Evolutionary conservation across 2,329 filamentous ascomycete species (phyloP), one percentile per base, ranked within the genome.

Genomic region (Lachnellula subtilissima): DNA sequence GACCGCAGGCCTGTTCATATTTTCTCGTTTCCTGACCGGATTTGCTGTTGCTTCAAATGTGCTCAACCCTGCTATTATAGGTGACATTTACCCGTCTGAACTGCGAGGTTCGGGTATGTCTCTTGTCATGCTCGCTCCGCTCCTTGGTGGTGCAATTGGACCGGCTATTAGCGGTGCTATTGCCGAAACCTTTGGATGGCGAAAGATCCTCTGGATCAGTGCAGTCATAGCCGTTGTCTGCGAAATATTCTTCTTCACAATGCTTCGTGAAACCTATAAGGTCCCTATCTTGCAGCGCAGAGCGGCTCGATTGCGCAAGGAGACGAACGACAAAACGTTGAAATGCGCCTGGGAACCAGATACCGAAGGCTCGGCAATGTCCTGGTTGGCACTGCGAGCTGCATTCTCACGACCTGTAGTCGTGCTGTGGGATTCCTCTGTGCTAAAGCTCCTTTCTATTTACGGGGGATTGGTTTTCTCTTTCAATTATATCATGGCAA

Each of bases 261-360:
- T 76, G 70, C 76, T 60, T 63, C 70, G 75, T 5, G 84, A 87
- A 71, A 87, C 84, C 12, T 87, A 86, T 69, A 79, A 78, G 63
- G 75, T 83, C 42, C 71, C 75, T 1, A 82, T 86, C 47, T 68
- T 86, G 43, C 68, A 74, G 45, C 72, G 72, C 3, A 70, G 75
- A 51, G 78, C 64, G 8, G 60, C 60, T 7, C 48, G 68, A 1
- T 72, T 85, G 2, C 74, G 75, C 2, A 73, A 74, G 51, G 73
- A 78, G 49, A 82, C 77, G 0, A 77, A 78, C 12, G 83, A 85
- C 57, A 53, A 59, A n/a, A 50, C 59, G 1, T 46, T 66, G 4
- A 64, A 59, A 40, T 64, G 63, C 57, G 59, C 59, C 0, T 66
- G 52, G 47, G 61, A 73, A 50, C 78, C 81, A 2, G 75, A 84